Evolutionary conservation across 1,284 basidiomycete genomes (phyloP).

Genomic region (Erythrobasidium hasegawianum): DNA sequence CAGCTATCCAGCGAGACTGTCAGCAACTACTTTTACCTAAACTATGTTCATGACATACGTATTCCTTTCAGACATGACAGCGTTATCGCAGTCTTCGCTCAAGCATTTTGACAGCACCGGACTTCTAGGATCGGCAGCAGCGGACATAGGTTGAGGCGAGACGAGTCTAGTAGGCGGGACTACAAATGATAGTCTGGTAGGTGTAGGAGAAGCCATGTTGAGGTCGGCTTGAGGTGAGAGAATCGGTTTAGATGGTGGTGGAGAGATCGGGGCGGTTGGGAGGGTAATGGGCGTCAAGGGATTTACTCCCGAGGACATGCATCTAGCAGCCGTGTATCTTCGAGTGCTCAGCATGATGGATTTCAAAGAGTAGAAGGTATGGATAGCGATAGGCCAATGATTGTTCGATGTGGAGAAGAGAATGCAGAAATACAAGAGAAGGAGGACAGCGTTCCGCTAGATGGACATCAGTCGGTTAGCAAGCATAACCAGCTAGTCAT

Average conservation of each 20-base stretch:
- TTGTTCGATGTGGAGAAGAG: not conserved
- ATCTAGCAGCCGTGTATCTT: not conserved
- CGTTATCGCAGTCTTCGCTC: slow-evolving; percentile 22
- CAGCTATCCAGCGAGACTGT: not conserved
- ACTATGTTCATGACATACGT: slow-evolving; percentile 5
- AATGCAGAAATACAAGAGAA: not conserved
- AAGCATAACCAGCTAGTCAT: no score
- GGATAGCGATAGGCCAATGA: no score
- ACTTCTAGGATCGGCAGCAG: slow-evolving; percentile 9
- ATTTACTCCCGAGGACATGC: not conserved
- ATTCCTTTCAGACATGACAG: slow-evolving; percentile 16
- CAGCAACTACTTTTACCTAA: no score
- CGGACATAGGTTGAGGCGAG: not conserved
- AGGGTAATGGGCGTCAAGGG: not conserved
- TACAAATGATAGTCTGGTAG: slow-evolving; percentile 18
- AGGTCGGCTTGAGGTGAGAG: slow-evolving; percentile 8
- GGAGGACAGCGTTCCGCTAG: not conserved
- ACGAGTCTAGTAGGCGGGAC: slow-evolving; percentile 1
- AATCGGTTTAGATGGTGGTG: not conserved
- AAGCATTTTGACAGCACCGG: slow-evolving; percentile 22
- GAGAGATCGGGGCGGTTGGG: not conserved
- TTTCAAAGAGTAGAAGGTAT: no score
- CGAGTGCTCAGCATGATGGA: not conserved
- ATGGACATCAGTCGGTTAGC: no score
- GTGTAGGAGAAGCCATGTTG: slow-evolving; percentile 34